Evolutionary conservation across 2,329 filamentous ascomycete genomes (phyloP), one percentile per base, ranked within the genome.

Genomic region (Exophiala sp.): DNA sequence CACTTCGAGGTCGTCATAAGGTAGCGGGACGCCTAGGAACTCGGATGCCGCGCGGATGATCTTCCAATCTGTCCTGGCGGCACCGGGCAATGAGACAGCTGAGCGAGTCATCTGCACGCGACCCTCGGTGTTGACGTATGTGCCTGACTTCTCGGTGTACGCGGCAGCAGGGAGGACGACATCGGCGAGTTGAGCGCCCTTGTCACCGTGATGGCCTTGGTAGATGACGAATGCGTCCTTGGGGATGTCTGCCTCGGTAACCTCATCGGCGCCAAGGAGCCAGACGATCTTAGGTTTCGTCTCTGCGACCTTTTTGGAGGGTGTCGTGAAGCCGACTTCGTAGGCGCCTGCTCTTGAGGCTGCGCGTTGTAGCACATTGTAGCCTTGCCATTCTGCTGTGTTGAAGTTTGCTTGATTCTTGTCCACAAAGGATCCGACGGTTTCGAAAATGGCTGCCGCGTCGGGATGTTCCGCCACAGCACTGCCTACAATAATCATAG

Each of bases 71-170:
- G 94, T 92, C 68, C 94, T 85, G 52, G 92, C 85, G 49, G 91
- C 94, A 56, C 94, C 94, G 20, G 91, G 89, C 62, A 96, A 80
- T 42, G 88, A 88, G 35, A 91, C 95, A 29, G 94, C 94, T 44
- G 89, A 87, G 62, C 94, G 88, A 50, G 89, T 94, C 78, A 96
- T 87, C 76, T 99, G 94, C 18, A 94, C 90, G 65, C 94, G 89
- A 52, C 94, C 94, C 74, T 99, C 94, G 0, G 94, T 97, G 83
- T 97, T 99, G 75, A 99, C 84, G 68, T 95, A 99, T 41, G 94
- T 99, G 56, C 85, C 91, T 20, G 87, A 84, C 80, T 97, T 99
- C 78, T 99, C 94, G 20, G 92, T 97, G 77, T 96, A 99, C 10
- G 94, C 91, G 47, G 91, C 91, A 63, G 91, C 92, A 24, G 94